phyloP scores from a whole-genome alignment of 73 alveolate species.

The Effrenium voratum region DNA sequence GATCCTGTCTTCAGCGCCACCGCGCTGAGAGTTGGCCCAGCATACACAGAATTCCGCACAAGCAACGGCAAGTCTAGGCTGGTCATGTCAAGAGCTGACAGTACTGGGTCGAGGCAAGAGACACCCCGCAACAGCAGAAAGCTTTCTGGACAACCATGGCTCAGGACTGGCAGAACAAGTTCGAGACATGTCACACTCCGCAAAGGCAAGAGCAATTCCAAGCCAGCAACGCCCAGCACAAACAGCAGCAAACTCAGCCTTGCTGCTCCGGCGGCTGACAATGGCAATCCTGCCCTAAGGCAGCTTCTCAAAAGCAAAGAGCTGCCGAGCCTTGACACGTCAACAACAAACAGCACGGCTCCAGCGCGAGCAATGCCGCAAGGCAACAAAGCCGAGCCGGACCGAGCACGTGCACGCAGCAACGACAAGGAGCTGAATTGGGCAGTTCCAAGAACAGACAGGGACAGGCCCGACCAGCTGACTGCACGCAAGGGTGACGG shows the following conservation, averaged over 20 bases:
- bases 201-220: constrained; percentile 17
- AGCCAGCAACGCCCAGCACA: constrained; percentile 16
- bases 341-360: neutral
- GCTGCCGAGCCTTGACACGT: neutral
- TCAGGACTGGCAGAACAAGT: neutral
- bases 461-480: neutral
- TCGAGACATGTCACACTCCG: constrained; percentile 12
- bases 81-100: too few species aligned
- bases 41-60: too few species aligned
- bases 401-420: neutral
- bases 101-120: too few species aligned
- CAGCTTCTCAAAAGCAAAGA: neutral
- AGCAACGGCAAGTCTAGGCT: too few species aligned
- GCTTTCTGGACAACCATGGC: too few species aligned
- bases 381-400: neutral
- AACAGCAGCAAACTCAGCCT: neutral
- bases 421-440: neutral
- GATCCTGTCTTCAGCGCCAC: too few species aligned
- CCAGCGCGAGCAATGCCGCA: neutral
- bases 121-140: too few species aligned
- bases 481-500: neutral
- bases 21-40: too few species aligned
- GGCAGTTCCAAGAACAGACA: neutral
- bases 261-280: constrained; percentile 15
- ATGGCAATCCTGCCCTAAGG: neutral